phyloP scores from a whole-genome alignment of 768 basidiomycete genomes.

The Boletus coccyginus region DNA sequence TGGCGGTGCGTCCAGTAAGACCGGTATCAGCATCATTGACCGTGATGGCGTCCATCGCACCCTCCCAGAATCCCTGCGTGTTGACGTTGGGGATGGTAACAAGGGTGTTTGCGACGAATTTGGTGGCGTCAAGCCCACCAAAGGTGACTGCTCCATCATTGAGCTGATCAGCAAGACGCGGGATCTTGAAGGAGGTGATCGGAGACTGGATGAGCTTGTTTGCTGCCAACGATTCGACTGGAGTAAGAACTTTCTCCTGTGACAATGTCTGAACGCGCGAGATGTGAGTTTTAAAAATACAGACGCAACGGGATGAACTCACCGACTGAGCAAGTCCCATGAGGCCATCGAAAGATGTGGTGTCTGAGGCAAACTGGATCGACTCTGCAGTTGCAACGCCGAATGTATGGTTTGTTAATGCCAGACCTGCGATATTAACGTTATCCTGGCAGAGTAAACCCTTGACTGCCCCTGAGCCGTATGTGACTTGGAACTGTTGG shows the following conservation, averaged over 20 bases:
- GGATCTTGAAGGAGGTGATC: conserved; percentile 78
- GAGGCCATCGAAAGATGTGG: conserved; percentile 63
- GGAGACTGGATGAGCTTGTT: conserved; percentile 56
- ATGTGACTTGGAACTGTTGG: conserved; percentile 56
- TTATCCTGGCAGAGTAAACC: conserved; percentile 66
- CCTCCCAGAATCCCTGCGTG: conserved; percentile 78
- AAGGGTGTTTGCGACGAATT: conserved; percentile 61
- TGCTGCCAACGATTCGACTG: conserved; percentile 65
- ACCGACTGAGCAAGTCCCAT: conserved; percentile 78
- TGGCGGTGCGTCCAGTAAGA: conserved; percentile 63
- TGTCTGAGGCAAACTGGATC: conserved; percentile 51
- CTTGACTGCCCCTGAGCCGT: conserved; percentile 66
- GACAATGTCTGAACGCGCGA: conserved; percentile 49
- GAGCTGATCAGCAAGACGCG: conserved; percentile 62
- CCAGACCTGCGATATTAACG: conserved; percentile 60
- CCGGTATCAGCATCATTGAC: conserved; percentile 55
- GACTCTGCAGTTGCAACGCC: conserved; percentile 64
- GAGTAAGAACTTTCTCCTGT: conserved; percentile 60
- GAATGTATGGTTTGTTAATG: conserved; percentile 57
- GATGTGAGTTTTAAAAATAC: background rate
- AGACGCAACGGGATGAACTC: conserved; percentile 25
- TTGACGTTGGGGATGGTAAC: conserved; percentile 64
- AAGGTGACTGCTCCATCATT: conserved; percentile 81
- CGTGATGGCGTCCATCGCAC: conserved; percentile 52
- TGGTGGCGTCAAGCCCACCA: conserved; percentile 67